Evolutionary conservation across 192 early-diverging fungal species (phyloP), one percentile per base, ranked within the genome.

Genomic region (Rhizoclosmatium globosum): DNA sequence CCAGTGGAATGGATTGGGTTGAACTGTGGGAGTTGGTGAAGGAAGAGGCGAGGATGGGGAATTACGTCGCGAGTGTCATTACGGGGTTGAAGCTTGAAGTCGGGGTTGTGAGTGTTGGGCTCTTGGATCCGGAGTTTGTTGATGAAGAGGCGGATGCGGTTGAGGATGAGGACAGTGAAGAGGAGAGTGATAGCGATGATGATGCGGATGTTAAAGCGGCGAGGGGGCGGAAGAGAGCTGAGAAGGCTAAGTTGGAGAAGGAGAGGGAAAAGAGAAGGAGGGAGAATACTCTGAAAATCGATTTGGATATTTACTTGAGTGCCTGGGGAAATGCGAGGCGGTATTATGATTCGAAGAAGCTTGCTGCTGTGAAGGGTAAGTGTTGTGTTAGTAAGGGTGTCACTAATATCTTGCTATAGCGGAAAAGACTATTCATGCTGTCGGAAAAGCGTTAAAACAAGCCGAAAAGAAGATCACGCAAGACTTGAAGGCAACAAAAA

Each of bases 1-100:
- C 95, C 4, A 90, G 90, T 38, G 94, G 95, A 3, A 97, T 98
- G 93, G 97, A 98, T 82, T 99, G 98, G 98, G 87, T 88, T 70
- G 98, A 99, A 82, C 85, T n/a, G n/a, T n/a, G n/a, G n/a, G n/a
- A n/a, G n/a, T n/a, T n/a, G n/a, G n/a, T n/a, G n/a, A n/a, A n/a
- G n/a, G n/a, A n/a, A n/a, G n/a, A n/a, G n/a, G n/a, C n/a, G n/a
- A n/a, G n/a, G n/a, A n/a, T n/a, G n/a, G n/a, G n/a, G n/a, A n/a
- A n/a, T n/a, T n/a, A n/a, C n/a, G n/a, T n/a, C n/a, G n/a, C n/a
- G n/a, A n/a, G n/a, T n/a, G n/a, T n/a, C n/a, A n/a, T n/a, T n/a
- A n/a, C n/a, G n/a, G n/a, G n/a, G n/a, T n/a, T n/a, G n/a, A n/a
- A n/a, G n/a, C n/a, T n/a, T n/a, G n/a, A n/a, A n/a, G n/a, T n/a